A percentile compares a stretch with the other conserved stretches of the same genome.
Evolutionary conservation across 2,329 filamentous ascomycete genomes (phyloP).

Genomic region (Aspergillus puulaauensis): DNA sequence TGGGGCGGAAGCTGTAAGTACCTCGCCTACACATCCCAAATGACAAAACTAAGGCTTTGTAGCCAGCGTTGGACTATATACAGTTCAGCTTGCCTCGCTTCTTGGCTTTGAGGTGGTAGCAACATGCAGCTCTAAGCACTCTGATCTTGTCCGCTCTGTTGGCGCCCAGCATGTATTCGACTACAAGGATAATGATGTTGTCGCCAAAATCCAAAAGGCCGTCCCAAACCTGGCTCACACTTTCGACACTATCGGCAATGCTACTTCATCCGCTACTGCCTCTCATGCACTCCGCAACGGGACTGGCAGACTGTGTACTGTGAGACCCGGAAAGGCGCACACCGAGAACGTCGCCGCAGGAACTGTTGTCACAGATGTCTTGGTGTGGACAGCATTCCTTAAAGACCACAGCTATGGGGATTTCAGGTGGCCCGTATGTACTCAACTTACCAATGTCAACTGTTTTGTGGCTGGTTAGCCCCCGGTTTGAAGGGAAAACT

Average conservation of each 20-base stretch:
- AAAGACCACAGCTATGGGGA: conserved; percentile 40
- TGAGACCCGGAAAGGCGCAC: conserved; percentile 42
- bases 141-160: conserved; percentile 30
- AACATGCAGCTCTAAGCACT: conserved; percentile 36
- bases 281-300: conserved; percentile 31
- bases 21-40: too few relatives aligned
- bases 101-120: conserved; percentile 36
- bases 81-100: conserved; percentile 35
- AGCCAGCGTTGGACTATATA: conserved; percentile 42
- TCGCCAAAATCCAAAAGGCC: conserved; percentile 33
- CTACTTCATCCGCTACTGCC: conserved; percentile 32
- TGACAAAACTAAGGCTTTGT: background rate
- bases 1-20: conserved; percentile 48
- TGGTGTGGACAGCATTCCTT: conserved; percentile 46
- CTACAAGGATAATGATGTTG: conserved; percentile 40
- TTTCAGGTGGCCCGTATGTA: conserved; percentile 39
- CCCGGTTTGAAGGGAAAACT: too few relatives aligned
- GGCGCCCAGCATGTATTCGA: conserved; percentile 42
- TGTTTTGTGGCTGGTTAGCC: background rate
- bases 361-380: conserved; percentile 41
- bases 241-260: conserved; percentile 47
- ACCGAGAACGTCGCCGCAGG: conserved; percentile 36
- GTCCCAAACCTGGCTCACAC: conserved; percentile 37
- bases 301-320: conserved; percentile 39
- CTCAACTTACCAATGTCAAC: background rate